Conservation (phyloP, 345 rosid species). For the Cardiospermum halicacabum region DNA sequence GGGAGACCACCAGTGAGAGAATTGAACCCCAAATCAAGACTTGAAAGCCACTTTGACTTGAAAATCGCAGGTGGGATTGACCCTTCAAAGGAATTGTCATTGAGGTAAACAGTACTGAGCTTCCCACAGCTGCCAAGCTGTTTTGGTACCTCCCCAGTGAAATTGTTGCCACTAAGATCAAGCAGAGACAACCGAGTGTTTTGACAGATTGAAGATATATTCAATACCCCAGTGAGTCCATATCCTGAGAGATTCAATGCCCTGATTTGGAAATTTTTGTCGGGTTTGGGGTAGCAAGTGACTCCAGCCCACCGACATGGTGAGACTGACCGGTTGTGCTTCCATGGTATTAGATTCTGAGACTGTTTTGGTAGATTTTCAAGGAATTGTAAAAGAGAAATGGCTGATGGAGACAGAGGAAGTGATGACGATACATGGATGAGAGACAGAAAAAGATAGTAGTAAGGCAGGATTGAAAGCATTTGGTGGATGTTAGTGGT, state of each 20-base stretch:
- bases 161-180: conserved; percentile 38
- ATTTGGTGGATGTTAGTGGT: conserved; percentile 6
- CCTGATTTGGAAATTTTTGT: conserved; percentile 22
- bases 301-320: conserved; percentile 36
- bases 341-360: conserved; percentile 33
- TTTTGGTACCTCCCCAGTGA: conserved; percentile 28
- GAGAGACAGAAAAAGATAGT: conserved; percentile 13
- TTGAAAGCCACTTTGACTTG: conserved; percentile 18
- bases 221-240: conserved; percentile 31
- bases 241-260: conserved; percentile 32
- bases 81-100: conserved; percentile 26
- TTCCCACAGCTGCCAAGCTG: conserved; percentile 28
- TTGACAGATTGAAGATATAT: conserved; percentile 28
- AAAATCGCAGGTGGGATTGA: conserved; percentile 29
- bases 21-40: conserved; percentile 29
- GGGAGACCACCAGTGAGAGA: conserved; percentile 33
- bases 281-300: conserved; percentile 26
- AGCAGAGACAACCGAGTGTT: conserved; percentile 24
- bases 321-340: conserved; percentile 13
- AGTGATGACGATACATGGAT: conserved; percentile 13
- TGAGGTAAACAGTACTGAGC: conserved; percentile 26
- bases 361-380: conserved; percentile 28
- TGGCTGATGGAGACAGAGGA: conserved; percentile 20
- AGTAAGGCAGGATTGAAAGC: conserved; percentile 10
- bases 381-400: conserved; percentile 28